Base-by-base conservation (phyloP, 2,329 filamentous ascomycete species). In the Colletotrichum liriopes region DNA sequence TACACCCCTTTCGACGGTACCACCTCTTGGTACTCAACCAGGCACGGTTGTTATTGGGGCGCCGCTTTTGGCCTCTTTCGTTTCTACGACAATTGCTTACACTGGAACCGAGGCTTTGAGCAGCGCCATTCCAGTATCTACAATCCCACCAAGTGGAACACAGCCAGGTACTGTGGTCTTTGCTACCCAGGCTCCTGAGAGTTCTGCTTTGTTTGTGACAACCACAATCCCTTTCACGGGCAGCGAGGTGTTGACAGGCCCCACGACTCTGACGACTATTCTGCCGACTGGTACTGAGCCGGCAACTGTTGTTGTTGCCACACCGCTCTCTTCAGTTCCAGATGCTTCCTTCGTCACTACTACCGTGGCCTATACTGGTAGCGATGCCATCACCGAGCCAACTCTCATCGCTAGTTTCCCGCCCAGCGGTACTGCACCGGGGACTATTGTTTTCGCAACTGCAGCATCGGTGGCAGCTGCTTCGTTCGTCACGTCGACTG, bases 21-120 rank as follows among this genome's bases (percentile, higher is more conserved):
- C 59, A 1, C 61, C 63, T 0, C 23, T 29, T 5, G 71, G 71
- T 1, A 69, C 56, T n/a, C 47, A n/a, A 2, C 55, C 62, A 26
- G 71, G 71, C 2, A 74, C 72, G 1, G 41, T 74, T 3, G 49
- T 74, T 23, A 63, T 74, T 20, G 54, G 47, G 23, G 55, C 41
- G 16, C 61, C 61, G 20, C 29, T 35, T 3, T 55, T 55, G 6
- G 61, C 51, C 47, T 52, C 61, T 20, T 49, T 54, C 11, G 49
- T 64, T 18, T 43, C 61, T 3, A 52, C 61, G 23, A 55, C 62
- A 35, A n/a, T 65, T 32, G 39, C 26, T 3, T 66, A 49, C 20
- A 49, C 63, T 6, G 63, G 63, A 29, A 59, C 26, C 26, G 54
- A 58, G 14, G 12, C n/a, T 1, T 49, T 66, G 20, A 59, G 41